Base-by-base conservation (phyloP, 1,139 yeast species). In the Blastobotrys buckinghamii region DNA sequence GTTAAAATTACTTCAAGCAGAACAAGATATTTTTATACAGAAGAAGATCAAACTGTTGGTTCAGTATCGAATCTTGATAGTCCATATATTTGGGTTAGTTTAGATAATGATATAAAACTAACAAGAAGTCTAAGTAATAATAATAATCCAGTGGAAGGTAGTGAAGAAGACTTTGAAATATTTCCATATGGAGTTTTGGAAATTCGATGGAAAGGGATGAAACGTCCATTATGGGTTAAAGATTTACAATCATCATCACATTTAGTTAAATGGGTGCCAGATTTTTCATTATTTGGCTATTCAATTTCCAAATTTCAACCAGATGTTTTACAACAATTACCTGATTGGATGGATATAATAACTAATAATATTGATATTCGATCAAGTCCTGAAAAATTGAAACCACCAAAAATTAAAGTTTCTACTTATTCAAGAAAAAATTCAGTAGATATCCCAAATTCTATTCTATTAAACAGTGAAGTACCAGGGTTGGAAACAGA, bases 171-270 rank as follows among this genome's bases (percentile, higher is more conserved):
- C 36, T 22, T 13, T 30, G 41, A 20, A 42, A 30, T 20, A 39
- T 76, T 78, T 56, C 80, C 81, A 1, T 73, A 74, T 55, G 68
- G 77, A 0, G 67, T 76, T 2, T 62, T 78, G 35, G 77, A 76
- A 50, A 60, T 78, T 27, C 60, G 76, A 17, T 75, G 73, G 64
- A 69, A 71, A 35, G 68, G 74, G 1, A 63, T 67, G 29, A 56
- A 63, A 24, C 64, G 62, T 42, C 74, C 75, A 2, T 49, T 54
- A 5, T 64, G 70, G 61, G 58, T 77, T 12, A 58, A 56, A n/a
- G 66, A 66, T 26, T 54, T 74, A 6, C 66, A 61, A 47, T 54
- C 56, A 47, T 54, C 56, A 10, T 66, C 73, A 16, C 69, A 70
- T 34, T 56, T 73, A 16, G 70, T 71, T 7, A 63, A 65, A 46